Evolutionary conservation across 75 land plant species (phyloP).

Genomic region (Pinus albicaulis): DNA sequence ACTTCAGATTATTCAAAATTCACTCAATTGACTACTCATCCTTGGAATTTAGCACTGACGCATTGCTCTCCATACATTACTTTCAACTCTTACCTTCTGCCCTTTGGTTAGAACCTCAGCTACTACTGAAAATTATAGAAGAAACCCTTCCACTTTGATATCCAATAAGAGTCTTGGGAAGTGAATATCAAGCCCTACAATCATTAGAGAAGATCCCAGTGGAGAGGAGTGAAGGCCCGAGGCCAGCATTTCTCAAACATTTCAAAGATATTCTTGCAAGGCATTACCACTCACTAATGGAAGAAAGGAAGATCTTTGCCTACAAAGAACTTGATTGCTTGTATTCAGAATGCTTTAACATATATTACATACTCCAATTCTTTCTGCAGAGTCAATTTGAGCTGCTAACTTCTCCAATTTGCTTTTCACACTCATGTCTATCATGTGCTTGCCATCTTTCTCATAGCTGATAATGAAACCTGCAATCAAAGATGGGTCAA

Average conservation of each 20-base stretch:
- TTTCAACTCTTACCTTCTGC: background rate
- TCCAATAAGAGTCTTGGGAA: background rate
- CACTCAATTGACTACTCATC: background rate
- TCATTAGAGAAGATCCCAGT: background rate
- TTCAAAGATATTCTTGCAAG: background rate
- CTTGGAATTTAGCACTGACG: background rate
- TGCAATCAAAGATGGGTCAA: constrained; percentile 63
- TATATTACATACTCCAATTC: background rate
- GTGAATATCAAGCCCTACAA: background rate
- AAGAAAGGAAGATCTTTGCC: background rate
- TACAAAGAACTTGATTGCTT: background rate
- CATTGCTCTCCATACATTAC: background rate
- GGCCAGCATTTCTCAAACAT: background rate
- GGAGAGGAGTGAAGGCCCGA: background rate
- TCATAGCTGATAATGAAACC: constrained; percentile 57
- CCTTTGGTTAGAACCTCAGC: too few relatives aligned
- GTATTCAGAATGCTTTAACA: background rate
- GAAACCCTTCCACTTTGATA: background rate
- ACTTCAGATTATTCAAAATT: background rate
- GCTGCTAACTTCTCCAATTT: constrained; percentile 49
- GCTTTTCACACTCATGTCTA: constrained; percentile 65
- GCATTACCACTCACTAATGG: background rate
- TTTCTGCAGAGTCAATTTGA: constrained; percentile 28
- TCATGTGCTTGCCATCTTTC: constrained; percentile 40
- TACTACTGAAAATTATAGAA: background rate